Percentiles rank a stretch among this genome's conserved stretches.
phyloP scores from a whole-genome alignment of 2,329 filamentous ascomycete species.

The Pleochaeta shiraiana region DNA sequence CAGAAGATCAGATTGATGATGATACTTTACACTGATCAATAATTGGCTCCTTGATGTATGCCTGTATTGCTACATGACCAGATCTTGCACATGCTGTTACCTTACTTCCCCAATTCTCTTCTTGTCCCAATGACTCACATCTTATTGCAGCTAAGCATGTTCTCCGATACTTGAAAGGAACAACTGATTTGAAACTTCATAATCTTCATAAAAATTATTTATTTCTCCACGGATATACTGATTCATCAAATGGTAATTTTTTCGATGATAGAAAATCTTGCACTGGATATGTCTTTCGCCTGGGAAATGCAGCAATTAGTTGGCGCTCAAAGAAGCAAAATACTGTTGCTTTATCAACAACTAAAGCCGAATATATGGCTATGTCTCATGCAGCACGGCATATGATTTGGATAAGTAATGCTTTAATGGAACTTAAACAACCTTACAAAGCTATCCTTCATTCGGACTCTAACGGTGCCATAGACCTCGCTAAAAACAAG shows the following conservation, averaged over 20 bases:
- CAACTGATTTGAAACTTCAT: background rate
- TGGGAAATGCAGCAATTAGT: background rate
- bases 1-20: background rate
- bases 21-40: background rate
- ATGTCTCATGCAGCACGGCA: background rate
- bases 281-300: background rate
- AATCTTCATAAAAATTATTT: background rate
- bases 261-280: slow-evolving; percentile 3
- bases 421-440: background rate
- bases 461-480: background rate
- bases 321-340: background rate
- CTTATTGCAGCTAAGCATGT: background rate
- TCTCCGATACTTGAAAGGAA: background rate
- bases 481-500: background rate
- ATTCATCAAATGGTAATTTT: slow-evolving; percentile 1
- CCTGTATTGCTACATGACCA: background rate
- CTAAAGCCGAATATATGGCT: slow-evolving; percentile 3
- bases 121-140: background rate
- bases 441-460: background rate
- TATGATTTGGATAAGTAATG: background rate
- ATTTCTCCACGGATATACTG: background rate
- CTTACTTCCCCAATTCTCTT: slow-evolving; percentile 1
- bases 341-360: background rate
- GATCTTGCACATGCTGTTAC: slow-evolving; percentile 1
- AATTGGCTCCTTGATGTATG: slow-evolving; percentile 4